phyloP scores from a whole-genome alignment of 2,329 filamentous ascomycete genomes.

The Eurotiales sp. region DNA sequence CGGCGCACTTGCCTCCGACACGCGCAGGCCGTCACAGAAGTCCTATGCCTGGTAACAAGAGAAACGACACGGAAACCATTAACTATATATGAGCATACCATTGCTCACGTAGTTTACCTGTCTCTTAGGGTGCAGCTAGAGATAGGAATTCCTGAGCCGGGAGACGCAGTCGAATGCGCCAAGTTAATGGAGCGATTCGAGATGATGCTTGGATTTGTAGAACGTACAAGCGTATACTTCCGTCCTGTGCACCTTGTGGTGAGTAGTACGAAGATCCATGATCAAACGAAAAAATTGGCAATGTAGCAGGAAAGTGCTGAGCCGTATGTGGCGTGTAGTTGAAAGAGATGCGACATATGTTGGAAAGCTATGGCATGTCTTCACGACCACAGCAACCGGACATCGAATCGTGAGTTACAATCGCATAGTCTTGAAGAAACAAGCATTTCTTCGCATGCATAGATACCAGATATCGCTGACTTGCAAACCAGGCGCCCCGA shows the following conservation, averaged over 20 bases:
- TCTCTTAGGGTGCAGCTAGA: background rate
- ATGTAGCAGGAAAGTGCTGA: background rate
- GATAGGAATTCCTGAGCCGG: background rate
- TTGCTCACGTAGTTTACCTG: background rate
- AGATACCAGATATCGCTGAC: background rate
- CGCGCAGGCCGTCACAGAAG: background rate
- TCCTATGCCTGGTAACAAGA: background rate
- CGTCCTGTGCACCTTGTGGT: background rate
- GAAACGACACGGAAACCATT: background rate
- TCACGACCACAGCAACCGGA: background rate
- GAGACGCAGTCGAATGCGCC: background rate
- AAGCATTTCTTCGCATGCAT: background rate
- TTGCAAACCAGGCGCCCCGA: background rate
- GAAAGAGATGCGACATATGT: background rate
- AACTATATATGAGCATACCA: background rate
- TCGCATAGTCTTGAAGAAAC: background rate
- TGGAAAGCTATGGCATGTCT: background rate
- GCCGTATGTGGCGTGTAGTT: background rate
- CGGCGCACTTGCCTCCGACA: background rate
- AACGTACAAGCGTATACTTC: background rate
- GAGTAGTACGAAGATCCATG: background rate
- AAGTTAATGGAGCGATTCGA: background rate
- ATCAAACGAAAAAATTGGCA: background rate
- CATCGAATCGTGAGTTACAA: background rate
- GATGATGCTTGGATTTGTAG: background rate